These are phyloP conservation scores for Xerocomellus chrysenteron DNA, from an alignment of 768 basidiomycete species.

Conservation along the genomic window DNA sequence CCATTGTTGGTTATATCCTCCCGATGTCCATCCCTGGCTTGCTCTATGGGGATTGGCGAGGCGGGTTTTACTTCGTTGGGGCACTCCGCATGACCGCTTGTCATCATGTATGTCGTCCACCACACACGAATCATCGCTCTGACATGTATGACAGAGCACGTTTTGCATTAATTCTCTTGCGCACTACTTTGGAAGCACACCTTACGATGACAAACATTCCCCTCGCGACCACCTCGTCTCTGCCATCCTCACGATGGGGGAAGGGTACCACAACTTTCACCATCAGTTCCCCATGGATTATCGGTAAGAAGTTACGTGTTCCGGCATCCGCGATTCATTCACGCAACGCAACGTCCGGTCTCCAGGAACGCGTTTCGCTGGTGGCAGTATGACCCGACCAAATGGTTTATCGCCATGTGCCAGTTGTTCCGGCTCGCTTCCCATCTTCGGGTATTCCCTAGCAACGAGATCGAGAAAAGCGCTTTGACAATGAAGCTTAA, in stretches of 20 bases:
- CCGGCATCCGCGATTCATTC: not conserved
- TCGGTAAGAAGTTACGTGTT: conserved; percentile 15
- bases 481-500: conserved; percentile 83
- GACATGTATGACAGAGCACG: conserved; percentile 51
- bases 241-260: conserved; percentile 75
- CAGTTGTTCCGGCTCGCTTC: conserved; percentile 67
- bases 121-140: not conserved
- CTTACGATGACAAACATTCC: conserved; percentile 78
- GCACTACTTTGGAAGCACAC: conserved; percentile 77
- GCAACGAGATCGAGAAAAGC: conserved; percentile 85
- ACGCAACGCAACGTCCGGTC: not conserved
- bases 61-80: conserved; percentile 77
- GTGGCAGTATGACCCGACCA: conserved; percentile 72
- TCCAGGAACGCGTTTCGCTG: conserved; percentile 67
- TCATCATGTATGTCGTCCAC: conserved; percentile 64
- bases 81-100: conserved; percentile 69
- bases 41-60: conserved; percentile 72
- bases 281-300: conserved; percentile 86
- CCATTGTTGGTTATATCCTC: conserved; percentile 68
- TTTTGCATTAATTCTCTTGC: conserved; percentile 90
- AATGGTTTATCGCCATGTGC: conserved; percentile 77
- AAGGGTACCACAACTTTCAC: conserved; percentile 74
- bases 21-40: conserved; percentile 70
- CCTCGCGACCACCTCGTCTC: conserved; percentile 80
- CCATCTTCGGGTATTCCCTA: conserved; percentile 81